A percentile compares a stretch with the other conserved stretches of the same genome.
Conservation (phyloP, 768 basidiomycete species). For the Chalciporus piperatus region DNA sequence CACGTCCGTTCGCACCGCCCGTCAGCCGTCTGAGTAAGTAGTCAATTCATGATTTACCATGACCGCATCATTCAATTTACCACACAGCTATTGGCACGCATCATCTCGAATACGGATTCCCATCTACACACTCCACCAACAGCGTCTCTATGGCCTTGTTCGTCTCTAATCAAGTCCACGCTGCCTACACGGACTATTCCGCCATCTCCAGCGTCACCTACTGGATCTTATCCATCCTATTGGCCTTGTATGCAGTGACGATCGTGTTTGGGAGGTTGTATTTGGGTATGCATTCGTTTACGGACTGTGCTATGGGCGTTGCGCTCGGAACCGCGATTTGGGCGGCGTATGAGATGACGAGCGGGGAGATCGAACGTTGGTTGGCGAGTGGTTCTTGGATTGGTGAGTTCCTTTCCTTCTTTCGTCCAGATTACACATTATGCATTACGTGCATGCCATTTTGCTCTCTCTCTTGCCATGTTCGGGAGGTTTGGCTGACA, state of each 20-base stretch:
- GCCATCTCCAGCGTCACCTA: slow-evolving; percentile 48
- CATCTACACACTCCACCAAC: slow-evolving; percentile 93
- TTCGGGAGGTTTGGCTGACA: slow-evolving; percentile 4
- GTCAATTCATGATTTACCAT: not conserved
- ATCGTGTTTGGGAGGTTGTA: slow-evolving; percentile 82
- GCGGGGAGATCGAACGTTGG: slow-evolving; percentile 42
- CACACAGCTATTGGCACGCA: slow-evolving; percentile 67
- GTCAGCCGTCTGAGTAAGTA: slow-evolving; percentile 82
- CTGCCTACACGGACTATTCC: slow-evolving; percentile 38
- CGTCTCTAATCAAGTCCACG: slow-evolving; percentile 57
- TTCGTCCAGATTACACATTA: slow-evolving; percentile 24
- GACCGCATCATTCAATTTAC: not conserved
- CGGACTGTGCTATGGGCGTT: slow-evolving; percentile 65
- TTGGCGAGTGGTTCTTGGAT: slow-evolving; percentile 35
- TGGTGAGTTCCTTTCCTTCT: slow-evolving; percentile 20
- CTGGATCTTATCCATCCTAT: slow-evolving; percentile 37
- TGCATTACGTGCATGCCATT: not conserved
- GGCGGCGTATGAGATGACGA: slow-evolving; percentile 38
- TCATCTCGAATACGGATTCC: slow-evolving; percentile 92
- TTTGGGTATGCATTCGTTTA: slow-evolving; percentile 86
- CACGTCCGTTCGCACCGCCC: slow-evolving; percentile 87
- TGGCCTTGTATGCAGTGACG: slow-evolving; percentile 60
- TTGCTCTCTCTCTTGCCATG: not conserved
- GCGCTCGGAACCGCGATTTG: slow-evolving; percentile 68
- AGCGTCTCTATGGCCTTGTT: slow-evolving; percentile 86